Base-by-base conservation (phyloP, 495 filamentous ascomycete species). In the Daldinia loculata region DNA sequence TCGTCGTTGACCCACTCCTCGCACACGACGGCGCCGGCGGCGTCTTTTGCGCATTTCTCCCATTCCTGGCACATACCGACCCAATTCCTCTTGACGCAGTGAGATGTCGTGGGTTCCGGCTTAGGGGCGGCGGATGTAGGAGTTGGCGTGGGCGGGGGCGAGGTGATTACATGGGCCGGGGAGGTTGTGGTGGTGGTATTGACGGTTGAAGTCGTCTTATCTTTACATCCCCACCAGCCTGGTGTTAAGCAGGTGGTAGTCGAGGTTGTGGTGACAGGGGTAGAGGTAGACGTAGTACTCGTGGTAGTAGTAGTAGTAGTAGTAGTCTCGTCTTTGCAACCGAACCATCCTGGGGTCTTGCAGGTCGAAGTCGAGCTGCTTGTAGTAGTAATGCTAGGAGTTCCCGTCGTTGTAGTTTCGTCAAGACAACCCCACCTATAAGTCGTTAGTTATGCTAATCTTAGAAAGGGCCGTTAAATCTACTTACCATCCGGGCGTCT, bases 401-500 rank as follows among this genome's bases (percentile, higher is more conserved):
- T 76, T 8, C 74, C 83, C 2, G 81, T 87, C n/a, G 78, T 80
- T 1, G 77, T 84, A 39, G 81, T 79, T 77, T 90, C 85, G 68
- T 92, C 90, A 59, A 90, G 76, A 78, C 90, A 92, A 17, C 89
- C 90, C 87, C 88, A 92, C 70, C 70, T 72, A 69, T 43, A 22
- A 53, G n/a, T 30, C 15, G 4, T 72, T 69, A 66, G 61, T 34
- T 14, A 56, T 6, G 5, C 15, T 7, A 52, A n/a, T 41, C 14
- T 29, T 43, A 19, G 14, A 51, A 24, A 5, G 34, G 8, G 12
- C 27, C 11, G 29, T 2, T 7, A 3, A 2, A 26, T 59, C 4
- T 52, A 1, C 70, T 72, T 59, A 72, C 90, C 90, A 92, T 32
- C 94, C 94, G 52, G 94, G 94, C 2, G 94, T 97, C 75, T 94